Conservation (phyloP, 179 eudicot species). For the Spinacia oleracea region DNA sequence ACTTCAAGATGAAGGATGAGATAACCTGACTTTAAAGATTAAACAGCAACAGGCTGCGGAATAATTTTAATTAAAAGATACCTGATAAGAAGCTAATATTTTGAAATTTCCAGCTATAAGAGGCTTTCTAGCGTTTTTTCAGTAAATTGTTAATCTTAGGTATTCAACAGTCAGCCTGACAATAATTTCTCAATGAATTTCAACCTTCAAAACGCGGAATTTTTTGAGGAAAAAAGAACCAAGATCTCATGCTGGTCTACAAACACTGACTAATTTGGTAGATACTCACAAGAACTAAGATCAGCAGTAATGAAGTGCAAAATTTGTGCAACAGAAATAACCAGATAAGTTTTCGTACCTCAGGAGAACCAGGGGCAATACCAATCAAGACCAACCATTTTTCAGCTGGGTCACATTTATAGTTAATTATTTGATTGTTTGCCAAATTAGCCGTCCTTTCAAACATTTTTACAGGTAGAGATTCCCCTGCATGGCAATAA, state of each 20-base stretch:
- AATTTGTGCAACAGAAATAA: background rate
- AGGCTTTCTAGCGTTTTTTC: background rate
- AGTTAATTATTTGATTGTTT: conserved; percentile 90
- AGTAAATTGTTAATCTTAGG: background rate
- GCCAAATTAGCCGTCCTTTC: conserved; percentile 90
- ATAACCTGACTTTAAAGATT: background rate
- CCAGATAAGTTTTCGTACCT: conserved; percentile 45
- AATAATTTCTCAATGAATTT: too few relatives aligned
- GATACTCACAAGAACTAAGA: background rate
- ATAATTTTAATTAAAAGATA: background rate
- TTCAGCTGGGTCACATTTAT: conserved; percentile 87
- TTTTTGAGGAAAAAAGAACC: too few relatives aligned
- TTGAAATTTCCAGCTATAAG: background rate
- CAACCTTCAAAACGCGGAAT: too few relatives aligned
- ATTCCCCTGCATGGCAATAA: conserved; percentile 54
- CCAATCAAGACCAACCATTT: conserved; percentile 98
- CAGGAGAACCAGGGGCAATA: conserved; percentile 93
- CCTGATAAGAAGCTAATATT: background rate
- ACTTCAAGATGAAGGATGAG: background rate
- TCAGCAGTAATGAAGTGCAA: background rate
- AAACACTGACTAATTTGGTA: background rate
- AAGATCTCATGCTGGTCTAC: too few relatives aligned
- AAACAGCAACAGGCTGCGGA: background rate
- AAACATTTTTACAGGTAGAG: conserved; percentile 84
- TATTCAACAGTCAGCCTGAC: too few relatives aligned